A percentile compares a stretch with the other conserved stretches of the same genome.
These are phyloP conservation scores for Nitzschia palea DNA, from an alignment of 108 stramenopile species.

Conservation along the genomic window DNA sequence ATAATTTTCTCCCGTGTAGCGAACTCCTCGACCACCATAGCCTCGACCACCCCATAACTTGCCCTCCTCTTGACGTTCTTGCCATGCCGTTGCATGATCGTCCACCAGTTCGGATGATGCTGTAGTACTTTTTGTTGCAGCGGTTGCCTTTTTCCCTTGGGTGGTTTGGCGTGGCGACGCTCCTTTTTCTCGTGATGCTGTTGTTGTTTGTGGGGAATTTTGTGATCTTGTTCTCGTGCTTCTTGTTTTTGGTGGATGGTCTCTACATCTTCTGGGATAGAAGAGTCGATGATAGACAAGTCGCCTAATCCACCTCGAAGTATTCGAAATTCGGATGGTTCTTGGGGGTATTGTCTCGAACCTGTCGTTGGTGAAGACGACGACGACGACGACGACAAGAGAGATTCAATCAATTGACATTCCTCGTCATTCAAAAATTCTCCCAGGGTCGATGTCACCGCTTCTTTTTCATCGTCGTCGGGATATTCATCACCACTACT, in stretches of 20 bases:
- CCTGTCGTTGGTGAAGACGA: too few species aligned
- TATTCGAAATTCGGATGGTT: too few species aligned
- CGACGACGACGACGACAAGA: background rate
- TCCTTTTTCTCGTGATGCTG: background rate
- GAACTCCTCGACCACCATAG: slow-evolving; percentile 56
- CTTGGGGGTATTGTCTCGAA: too few species aligned
- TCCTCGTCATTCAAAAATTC: slow-evolving; percentile 5
- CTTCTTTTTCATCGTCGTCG: background rate
- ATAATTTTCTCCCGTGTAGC: slow-evolving; percentile 43
- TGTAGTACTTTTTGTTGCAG: background rate
- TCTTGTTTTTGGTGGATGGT: too few species aligned
- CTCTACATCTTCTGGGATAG: too few species aligned
- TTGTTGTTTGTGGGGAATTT: too few species aligned
- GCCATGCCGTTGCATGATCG: slow-evolving; percentile 59
- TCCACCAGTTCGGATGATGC: slow-evolving; percentile 27
- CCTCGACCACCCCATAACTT: slow-evolving; percentile 61
- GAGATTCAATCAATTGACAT: background rate
- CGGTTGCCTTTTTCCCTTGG: background rate
- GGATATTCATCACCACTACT: background rate
- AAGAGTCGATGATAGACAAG: too few species aligned
- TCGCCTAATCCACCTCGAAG: too few species aligned
- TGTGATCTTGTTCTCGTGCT: too few species aligned
- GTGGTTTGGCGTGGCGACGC: background rate
- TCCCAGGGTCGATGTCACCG: background rate
- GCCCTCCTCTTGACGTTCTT: slow-evolving; percentile 40